Evolutionary conservation across 2,329 filamentous ascomycete species (phyloP).

Genomic region (Calonectria pseudoreteaudii): DNA sequence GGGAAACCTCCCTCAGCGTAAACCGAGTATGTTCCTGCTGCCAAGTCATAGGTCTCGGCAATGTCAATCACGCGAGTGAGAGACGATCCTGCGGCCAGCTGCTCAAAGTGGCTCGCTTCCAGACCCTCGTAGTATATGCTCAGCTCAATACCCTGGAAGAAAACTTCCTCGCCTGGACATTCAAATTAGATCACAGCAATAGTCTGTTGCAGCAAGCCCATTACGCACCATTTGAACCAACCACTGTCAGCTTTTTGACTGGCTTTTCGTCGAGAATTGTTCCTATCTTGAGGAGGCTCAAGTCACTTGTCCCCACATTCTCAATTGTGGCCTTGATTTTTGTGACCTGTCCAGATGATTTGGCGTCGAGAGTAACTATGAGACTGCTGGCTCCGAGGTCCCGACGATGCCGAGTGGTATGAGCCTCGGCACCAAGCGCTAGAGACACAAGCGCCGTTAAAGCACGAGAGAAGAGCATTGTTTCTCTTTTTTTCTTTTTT

Average conservation of each 20-base stretch:
- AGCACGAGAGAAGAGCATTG: neutral
- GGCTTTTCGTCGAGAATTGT: conserved; percentile 32
- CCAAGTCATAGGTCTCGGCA: conserved; percentile 19
- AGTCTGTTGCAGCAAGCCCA: neutral
- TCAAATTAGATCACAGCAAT: neutral
- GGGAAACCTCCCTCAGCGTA: conserved; percentile 20
- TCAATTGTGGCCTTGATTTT: neutral
- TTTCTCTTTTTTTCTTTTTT: too few relatives aligned
- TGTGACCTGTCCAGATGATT: neutral
- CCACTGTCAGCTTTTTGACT: conserved; percentile 25
- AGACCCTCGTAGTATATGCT: conserved; percentile 31
- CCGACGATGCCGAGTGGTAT: neutral
- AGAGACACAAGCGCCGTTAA: neutral
- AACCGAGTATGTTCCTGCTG: conserved; percentile 25
- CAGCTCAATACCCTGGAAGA: conserved; percentile 28
- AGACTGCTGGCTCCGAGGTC: neutral
- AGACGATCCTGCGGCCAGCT: conserved; percentile 20
- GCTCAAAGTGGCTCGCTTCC: conserved; percentile 16
- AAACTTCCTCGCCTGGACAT: neutral
- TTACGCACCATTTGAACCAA: conserved; percentile 12
- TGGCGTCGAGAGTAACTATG: neutral
- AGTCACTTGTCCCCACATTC: neutral
- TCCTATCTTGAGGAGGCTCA: neutral
- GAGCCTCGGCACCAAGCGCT: neutral
- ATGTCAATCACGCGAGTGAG: conserved; percentile 23